Evolutionary conservation across 2,329 filamentous ascomycete genomes (phyloP).

Genomic region (Pseudocercospora musae): DNA sequence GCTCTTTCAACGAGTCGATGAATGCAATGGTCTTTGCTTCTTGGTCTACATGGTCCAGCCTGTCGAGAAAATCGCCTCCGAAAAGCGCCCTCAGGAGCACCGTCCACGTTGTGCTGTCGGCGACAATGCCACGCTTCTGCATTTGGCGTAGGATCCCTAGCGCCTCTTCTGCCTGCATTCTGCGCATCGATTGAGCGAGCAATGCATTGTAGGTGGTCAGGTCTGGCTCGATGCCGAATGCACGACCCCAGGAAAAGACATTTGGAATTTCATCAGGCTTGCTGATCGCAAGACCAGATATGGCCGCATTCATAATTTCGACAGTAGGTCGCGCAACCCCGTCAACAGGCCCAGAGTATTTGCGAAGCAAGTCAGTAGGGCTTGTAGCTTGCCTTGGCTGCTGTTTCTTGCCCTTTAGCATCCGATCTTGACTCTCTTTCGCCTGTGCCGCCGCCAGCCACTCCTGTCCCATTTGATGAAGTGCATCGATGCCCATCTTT

Average conservation of each 20-base stretch:
- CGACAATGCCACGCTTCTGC: conserved; percentile 43
- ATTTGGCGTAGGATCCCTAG: conserved; percentile 44
- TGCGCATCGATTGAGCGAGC: conserved; percentile 32
- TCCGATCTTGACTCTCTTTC: conserved; percentile 8
- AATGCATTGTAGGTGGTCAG: conserved; percentile 34
- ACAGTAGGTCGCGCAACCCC: conserved; percentile 58
- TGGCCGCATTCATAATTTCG: conserved; percentile 65
- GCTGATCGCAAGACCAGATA: conserved; percentile 59
- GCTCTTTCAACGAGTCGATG: conserved; percentile 58
- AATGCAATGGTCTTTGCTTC: conserved; percentile 53
- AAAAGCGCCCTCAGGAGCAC: conserved; percentile 63
- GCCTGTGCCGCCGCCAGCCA: conserved; percentile 51
- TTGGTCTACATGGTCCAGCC: conserved; percentile 50
- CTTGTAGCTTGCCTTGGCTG: conserved; percentile 13
- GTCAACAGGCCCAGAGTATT: conserved; percentile 31
- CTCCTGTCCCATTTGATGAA: conserved; percentile 62
- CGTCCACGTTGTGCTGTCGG: conserved; percentile 63
- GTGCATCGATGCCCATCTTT: conserved; percentile 57
- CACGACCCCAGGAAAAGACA: conserved; percentile 50
- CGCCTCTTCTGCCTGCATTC: conserved; percentile 28
- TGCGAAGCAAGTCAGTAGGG: conserved; percentile 19
- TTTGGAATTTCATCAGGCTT: conserved; percentile 51
- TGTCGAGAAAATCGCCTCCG: conserved; percentile 47
- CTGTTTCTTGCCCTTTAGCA: conserved; percentile 11
- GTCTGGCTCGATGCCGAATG: conserved; percentile 35